Base-by-base conservation (phyloP, 225 moss, liverwort and hornwort species). In the Anthoceros angustus region DNA sequence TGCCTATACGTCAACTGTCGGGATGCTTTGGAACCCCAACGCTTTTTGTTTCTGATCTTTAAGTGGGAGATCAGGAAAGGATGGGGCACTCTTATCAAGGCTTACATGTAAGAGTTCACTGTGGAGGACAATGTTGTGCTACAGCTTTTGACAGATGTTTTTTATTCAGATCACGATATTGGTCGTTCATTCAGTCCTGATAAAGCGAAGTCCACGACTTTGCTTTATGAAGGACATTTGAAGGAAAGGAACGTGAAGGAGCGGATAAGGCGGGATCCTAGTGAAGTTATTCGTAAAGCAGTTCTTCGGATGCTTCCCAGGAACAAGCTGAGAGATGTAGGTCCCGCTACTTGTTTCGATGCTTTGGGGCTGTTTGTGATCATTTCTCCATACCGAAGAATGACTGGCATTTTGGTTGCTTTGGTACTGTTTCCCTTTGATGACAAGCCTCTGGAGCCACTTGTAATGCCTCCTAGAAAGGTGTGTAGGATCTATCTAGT, bases 241-340 rank as follows among this genome's bases (percentile, higher is more conserved):
- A 98, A 98, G 74, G 98, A 98, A 76, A 86, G 98, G 76, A 98
- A 85, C 69, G 84, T 89, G 0, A 98, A 98, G 72, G 92, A 98
- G 71, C 98, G 91, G 70, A 87, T 91, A 85, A 82, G 67, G 25
- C 83, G 92, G 60, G 91, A 98, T 71, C 86, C 92, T 0, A 82
- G 86, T 66, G 98, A 98, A 72, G 98, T 98, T 46, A 82, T 98
- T 72, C 85, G 92, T 15, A 98, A 98, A 74, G 98, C 92, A 75
- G 92, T 98, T 24, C 85, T 92, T 61, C 85, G 92, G 39, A 98
- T 98, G 98, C 80, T 98, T 18, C 98, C 98, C 62, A 85, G 87
- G 64, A 92, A 98, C 74, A 98, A 86, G 83, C 84, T 98, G 32
- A 84, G 82, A 66, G 98, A 98, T 78, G 89, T 98, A 74, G 64